Base-by-base conservation (phyloP, 805 yeast species). In the Candida saitoana region DNA sequence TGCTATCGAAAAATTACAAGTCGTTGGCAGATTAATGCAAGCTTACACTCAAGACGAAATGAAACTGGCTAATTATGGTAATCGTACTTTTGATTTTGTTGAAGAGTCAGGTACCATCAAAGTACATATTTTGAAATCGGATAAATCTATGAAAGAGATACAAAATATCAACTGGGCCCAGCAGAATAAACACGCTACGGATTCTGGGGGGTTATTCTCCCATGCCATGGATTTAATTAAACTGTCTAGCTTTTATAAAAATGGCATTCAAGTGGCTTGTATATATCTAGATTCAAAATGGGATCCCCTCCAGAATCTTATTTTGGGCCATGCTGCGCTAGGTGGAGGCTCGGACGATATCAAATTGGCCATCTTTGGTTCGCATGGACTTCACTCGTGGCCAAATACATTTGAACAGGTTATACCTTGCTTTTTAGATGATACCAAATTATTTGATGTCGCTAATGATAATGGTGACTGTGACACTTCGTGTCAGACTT, bases 41-140 rank as follows among this genome's bases (percentile, higher is more conserved):
- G 95, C 96, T 0, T 90, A 77, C 60, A 90, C 97, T 0, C 81
- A 80, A 52, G 97, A 90, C 51, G 96, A 89, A 56, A 87, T 91
- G 95, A 61, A 79, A 41, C 67, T 82, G 34, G 74, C 77, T 35
- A 90, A 91, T 0, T 77, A 87, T 55, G 95, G 96, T 7, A 77
- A 81, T 49, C 68, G 97, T 46, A 72, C 84, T 3, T 88, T 88
- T 62, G 78, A 79, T 46, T 84, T 88, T 49, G 81, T 73, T 2
- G 96, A 90, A 52, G 38, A 54, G 11, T 6, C 19, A 4, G 58
- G 57, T 44, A 44, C 49, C 15, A 79, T 91, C 34, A 87, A 87
- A 49, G 69, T 91, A n/a, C 96, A 89, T 62, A 71, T 93, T 1
- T 57, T 91, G n/a, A 72, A 80, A 31, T 74, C 87, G 0, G 80